Conservation (phyloP, 345 rosid genomes). For the Linum usitatissimum region DNA sequence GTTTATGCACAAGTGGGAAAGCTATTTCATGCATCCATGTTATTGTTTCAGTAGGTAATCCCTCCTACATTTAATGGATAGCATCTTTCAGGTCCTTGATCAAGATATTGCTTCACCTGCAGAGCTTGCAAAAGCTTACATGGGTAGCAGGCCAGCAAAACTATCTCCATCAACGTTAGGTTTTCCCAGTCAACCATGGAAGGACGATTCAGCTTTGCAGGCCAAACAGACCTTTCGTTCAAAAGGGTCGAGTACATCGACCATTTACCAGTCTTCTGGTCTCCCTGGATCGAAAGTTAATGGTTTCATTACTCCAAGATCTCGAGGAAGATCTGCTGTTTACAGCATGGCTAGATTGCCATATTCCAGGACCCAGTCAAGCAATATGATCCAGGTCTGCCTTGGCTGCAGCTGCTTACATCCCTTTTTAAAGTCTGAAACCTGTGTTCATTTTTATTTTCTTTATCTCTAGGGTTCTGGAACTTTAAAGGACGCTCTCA, state of each 20-base stretch:
- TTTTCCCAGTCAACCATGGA: conserved; percentile 29
- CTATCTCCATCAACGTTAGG: conserved; percentile 46
- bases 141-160: conserved; percentile 76
- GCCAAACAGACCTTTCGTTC: conserved; percentile 28
- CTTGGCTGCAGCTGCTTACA: neutral
- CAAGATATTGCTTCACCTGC: conserved; percentile 75
- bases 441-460: neutral
- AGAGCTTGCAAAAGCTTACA: conserved; percentile 94
- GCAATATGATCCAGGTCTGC: conserved; percentile 42
- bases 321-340: conserved; percentile 77
- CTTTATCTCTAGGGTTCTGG: conserved; percentile 31
- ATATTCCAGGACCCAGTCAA: conserved; percentile 53
- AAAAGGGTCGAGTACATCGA: conserved; percentile 38
- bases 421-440: neutral
- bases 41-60: neutral
- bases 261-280: conserved; percentile 42
- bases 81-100: conserved; percentile 44
- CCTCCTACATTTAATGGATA: conserved; percentile 16
- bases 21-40: neutral
- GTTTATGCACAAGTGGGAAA: too few relatives aligned
- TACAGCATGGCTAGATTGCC: conserved; percentile 89
- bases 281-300: conserved; percentile 37
- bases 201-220: conserved; percentile 35
- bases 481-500: conserved; percentile 18
- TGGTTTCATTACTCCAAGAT: conserved; percentile 67